Evolutionary conservation across 2,329 filamentous ascomycete species (phyloP), one percentile per base, ranked within the genome.

Genomic region (Xylariaceae sp.): DNA sequence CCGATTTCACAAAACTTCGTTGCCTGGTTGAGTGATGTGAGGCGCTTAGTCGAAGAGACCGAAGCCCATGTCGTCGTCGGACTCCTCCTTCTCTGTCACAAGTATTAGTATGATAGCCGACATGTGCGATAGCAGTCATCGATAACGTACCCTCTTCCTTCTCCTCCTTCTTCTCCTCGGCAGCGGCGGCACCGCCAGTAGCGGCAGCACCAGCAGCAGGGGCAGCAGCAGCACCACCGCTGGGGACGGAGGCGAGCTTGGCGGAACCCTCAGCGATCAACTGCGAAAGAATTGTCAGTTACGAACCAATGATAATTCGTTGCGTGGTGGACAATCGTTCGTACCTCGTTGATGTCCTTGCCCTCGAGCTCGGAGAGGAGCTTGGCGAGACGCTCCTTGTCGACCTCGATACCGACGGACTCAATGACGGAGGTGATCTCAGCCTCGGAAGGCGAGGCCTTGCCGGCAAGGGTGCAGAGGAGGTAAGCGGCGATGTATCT

Each of bases 401-500:
- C 94, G 70, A 90, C 89, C 82, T 99, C 94, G 70, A 97, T 92
- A 73, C 94, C 94, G 75, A 97, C 94, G 71, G 93, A 90, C 74
- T 87, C 86, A 77, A 99, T 90, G 73, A 99, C 92, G 66, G 75
- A 76, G 84, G 90, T 94, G 85, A 99, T 81, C 77, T 97, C 92
- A 69, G 79, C 78, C 73, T 89, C 90, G 67, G 89, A 92, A 72
- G 94, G 94, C 67, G 87, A 86, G 82, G 84, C 78, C 86, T 97
- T 97, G 82, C 94, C 94, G 78, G 85, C 93, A 72, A 97, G 89
- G 82, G 82, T 81, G 79, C 97, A 90, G 77, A 99, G 93, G 76
- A 99, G 92, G 87, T 96, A 97, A 78, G 94, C 93, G 78, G 94
- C 94, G 83, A 99, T 89, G 83, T 97, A 88, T 92, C 99, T 97